Percentiles rank a stretch among this genome's conserved stretches.
Conservation (phyloP, 2,329 filamentous ascomycete genomes). For the Aspergillus carbonarius region DNA sequence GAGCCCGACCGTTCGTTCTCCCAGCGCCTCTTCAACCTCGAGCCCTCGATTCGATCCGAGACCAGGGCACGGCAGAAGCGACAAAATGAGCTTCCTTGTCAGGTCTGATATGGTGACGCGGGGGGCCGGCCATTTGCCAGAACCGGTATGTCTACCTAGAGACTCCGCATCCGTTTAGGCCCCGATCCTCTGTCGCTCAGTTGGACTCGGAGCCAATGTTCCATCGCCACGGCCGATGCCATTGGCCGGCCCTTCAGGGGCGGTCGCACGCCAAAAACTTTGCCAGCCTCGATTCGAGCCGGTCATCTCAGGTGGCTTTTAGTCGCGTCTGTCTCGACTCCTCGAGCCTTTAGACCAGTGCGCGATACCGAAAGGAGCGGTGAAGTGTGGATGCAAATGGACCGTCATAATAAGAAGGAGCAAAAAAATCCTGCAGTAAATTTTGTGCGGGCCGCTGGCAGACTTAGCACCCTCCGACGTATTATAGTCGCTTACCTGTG, state of each 20-base stretch:
- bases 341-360: conserved; percentile 9
- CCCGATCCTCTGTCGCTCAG: conserved; percentile 10
- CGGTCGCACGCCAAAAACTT: conserved; percentile 13
- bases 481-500: conserved; percentile 1
- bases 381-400: conserved; percentile 13
- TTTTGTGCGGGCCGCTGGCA: not conserved
- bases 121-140: not conserved
- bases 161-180: conserved; percentile 15
- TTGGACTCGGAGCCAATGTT: conserved; percentile 1
- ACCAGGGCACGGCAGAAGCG: not conserved
- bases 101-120: not conserved
- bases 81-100: not conserved
- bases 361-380: conserved; percentile 18
- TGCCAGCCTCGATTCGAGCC: conserved; percentile 17
- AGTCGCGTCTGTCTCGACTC: conserved; percentile 11
- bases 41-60: not conserved
- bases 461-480: not conserved
- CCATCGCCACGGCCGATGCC: conserved; percentile 4
- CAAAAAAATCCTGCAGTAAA: conserved; percentile 8
- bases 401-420: not conserved
- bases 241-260: conserved; percentile 15
- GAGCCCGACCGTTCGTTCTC: not conserved
- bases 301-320: conserved; percentile 9
- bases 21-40: not conserved
- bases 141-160: conserved; percentile 6